Evolutionary conservation across 192 early-diverging fungal genomes (phyloP).

Genomic region (Phycomyces nitens): DNA sequence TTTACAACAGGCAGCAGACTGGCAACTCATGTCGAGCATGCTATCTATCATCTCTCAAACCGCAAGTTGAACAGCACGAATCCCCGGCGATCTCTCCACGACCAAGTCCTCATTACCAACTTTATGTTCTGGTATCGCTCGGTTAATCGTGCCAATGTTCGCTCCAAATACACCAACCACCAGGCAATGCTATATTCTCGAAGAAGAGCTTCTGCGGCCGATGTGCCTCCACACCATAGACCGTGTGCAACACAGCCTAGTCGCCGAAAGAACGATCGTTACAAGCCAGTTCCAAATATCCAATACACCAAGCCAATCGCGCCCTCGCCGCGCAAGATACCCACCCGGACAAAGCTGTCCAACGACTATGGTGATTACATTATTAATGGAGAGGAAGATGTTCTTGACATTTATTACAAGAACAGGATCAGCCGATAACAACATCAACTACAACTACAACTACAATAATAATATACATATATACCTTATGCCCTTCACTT

Average conservation of each 20-base stretch:
- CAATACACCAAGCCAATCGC: not conserved
- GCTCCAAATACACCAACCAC: not conserved
- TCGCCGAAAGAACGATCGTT: not conserved
- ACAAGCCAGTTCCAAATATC: not conserved
- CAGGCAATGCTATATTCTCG: not conserved
- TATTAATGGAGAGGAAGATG: no score
- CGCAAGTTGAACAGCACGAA: constrained; percentile 71
- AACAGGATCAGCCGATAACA: no score
- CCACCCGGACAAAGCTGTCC: no score
- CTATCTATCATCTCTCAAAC: constrained; percentile 70
- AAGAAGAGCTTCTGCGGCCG: not conserved
- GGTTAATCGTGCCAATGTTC: constrained; percentile 27
- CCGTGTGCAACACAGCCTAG: no score
- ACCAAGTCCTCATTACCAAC: constrained; percentile 75
- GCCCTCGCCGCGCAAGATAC: no score
- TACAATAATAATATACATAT: not conserved
- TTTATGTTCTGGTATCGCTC: constrained; percentile 82
- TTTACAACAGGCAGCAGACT: constrained; percentile 34
- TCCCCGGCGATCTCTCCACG: constrained; percentile 63
- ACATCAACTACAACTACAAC: no score
- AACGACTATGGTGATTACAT: no score
- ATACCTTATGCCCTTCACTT: no score
- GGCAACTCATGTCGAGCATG: constrained; percentile 73
- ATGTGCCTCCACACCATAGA: no score
- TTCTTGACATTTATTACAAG: no score